A percentile compares a stretch with the other conserved stretches of the same genome.
phyloP scores from a whole-genome alignment of 768 basidiomycete species.

The Cubamyces sp. region DNA sequence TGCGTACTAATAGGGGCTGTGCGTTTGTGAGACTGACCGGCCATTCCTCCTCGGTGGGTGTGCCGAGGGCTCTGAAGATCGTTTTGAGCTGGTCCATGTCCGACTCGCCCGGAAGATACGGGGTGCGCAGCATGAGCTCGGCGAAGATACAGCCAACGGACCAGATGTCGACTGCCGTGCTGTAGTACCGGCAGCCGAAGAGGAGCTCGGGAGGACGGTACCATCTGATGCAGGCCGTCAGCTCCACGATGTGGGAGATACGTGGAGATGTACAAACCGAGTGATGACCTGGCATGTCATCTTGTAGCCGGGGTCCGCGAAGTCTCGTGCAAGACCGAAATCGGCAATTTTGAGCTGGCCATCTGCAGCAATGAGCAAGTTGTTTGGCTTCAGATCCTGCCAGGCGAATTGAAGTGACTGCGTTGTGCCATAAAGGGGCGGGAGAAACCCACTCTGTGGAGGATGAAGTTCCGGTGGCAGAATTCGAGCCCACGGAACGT shows the following conservation, averaged over 20 bases:
- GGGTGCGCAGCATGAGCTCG: conserved; percentile 94
- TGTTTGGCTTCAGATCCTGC: conserved; percentile 98
- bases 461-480: conserved; percentile 91
- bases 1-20: background rate
- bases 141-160: conserved; percentile 98
- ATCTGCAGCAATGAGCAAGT: conserved; percentile 88
- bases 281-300: conserved; percentile 99
- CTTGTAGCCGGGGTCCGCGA: conserved; percentile 90
- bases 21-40: conserved; percentile 58
- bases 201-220: conserved; percentile 96
- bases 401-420: background rate
- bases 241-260: conserved; percentile 9
- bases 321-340: conserved; percentile 97
- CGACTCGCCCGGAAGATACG: conserved; percentile 92
- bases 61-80: conserved; percentile 92
- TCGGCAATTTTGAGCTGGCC: conserved; percentile 97
- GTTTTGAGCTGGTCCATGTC: conserved; percentile 98
- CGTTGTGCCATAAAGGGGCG: background rate
- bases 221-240: conserved; percentile 63
- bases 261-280: conserved; percentile 55
- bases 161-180: conserved; percentile 94
- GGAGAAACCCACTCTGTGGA: conserved; percentile 73
- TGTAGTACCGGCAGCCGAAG: conserved; percentile 89
- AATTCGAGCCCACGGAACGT: conserved; percentile 97
- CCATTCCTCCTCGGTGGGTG: conserved; percentile 97